These are phyloP conservation scores for Chalaropsis ovoidea DNA, from an alignment of 2,329 filamentous ascomycete genomes.

Conservation along the genomic window DNA sequence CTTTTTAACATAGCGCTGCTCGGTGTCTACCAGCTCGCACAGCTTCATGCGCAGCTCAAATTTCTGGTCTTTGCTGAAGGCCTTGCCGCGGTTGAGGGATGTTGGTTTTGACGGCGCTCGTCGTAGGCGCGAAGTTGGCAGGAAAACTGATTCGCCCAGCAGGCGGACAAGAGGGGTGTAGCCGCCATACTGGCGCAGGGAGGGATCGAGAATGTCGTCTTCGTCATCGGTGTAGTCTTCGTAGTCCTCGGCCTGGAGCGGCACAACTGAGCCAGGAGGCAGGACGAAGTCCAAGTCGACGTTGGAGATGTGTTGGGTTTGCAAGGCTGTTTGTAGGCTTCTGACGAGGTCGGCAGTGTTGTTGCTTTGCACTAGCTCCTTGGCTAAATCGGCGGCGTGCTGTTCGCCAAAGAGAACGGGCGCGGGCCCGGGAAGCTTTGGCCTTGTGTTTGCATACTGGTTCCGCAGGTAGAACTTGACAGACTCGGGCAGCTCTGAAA, in stretches of 20 bases:
- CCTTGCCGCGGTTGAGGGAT: conserved; percentile 64
- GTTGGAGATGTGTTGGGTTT: conserved; percentile 73
- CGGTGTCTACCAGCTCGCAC: conserved; percentile 81
- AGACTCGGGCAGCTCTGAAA: conserved; percentile 67
- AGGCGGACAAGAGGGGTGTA: conserved; percentile 68
- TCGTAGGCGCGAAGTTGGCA: conserved; percentile 74
- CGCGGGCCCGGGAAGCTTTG: conserved; percentile 51
- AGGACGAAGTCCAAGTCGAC: conserved; percentile 80
- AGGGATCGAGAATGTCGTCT: conserved; percentile 56
- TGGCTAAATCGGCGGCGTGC: conserved; percentile 84
- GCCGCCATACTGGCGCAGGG: conserved; percentile 59
- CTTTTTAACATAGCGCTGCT: conserved; percentile 87
- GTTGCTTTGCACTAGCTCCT: conserved; percentile 72
- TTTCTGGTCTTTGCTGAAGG: conserved; percentile 73
- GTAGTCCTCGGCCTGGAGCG: conserved; percentile 48
- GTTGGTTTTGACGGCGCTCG: conserved; percentile 81
- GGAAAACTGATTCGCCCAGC: conserved; percentile 73
- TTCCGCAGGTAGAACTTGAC: conserved; percentile 62
- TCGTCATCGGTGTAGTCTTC: conserved; percentile 53
- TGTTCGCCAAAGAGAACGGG: conserved; percentile 74
- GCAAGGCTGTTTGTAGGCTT: conserved; percentile 63
- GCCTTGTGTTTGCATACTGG: conserved; percentile 42
- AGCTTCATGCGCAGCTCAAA: conserved; percentile 77
- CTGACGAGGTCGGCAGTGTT: conserved; percentile 62
- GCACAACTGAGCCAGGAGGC: conserved; percentile 65